Conservation (phyloP, 2,329 filamentous ascomycete genomes). For the Exophiala alcalophila region DNA sequence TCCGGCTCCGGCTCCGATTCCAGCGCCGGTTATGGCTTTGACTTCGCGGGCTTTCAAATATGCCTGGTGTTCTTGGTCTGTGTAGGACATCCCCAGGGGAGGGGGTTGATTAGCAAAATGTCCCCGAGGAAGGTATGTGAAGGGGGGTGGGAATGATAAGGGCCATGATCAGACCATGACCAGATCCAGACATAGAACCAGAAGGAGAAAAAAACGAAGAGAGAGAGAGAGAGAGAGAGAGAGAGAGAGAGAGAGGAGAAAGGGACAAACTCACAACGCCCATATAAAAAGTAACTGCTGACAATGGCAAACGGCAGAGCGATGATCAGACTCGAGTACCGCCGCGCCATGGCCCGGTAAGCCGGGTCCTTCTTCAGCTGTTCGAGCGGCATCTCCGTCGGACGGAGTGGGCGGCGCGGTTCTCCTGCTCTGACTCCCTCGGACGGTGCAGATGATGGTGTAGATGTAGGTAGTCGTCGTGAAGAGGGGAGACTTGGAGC, state of each 20-base stretch:
- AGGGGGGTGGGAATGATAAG: too few relatives aligned
- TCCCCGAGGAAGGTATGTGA: too few relatives aligned
- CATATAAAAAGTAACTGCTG: conserved; percentile 26
- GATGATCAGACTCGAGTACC: conserved; percentile 25
- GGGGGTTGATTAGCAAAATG: too few relatives aligned
- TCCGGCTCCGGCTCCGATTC: too few relatives aligned
- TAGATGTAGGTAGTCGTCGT: neutral
- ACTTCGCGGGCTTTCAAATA: conserved; percentile 3
- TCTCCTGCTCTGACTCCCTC: too few relatives aligned
- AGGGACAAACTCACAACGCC: conserved; percentile 20
- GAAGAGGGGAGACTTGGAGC: neutral
- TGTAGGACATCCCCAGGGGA: too few relatives aligned
- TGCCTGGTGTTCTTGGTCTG: conserved; percentile 5
- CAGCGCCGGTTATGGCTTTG: too few relatives aligned
- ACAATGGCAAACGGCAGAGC: conserved; percentile 27
- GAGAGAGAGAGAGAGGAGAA: neutral
- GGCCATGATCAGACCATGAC: too few relatives aligned
- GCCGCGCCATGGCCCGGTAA: conserved; percentile 16
- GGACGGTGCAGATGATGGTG: neutral
- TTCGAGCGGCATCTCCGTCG: conserved; percentile 19
- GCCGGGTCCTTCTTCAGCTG: conserved; percentile 22
- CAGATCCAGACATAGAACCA: conserved; percentile 6
- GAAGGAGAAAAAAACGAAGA: neutral
- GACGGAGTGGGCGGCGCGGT: conserved; percentile 1
- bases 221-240: neutral